These are phyloP conservation scores for Fusarium musae DNA, from an alignment of 2,329 filamentous ascomycete genomes.

Conservation along the genomic window DNA sequence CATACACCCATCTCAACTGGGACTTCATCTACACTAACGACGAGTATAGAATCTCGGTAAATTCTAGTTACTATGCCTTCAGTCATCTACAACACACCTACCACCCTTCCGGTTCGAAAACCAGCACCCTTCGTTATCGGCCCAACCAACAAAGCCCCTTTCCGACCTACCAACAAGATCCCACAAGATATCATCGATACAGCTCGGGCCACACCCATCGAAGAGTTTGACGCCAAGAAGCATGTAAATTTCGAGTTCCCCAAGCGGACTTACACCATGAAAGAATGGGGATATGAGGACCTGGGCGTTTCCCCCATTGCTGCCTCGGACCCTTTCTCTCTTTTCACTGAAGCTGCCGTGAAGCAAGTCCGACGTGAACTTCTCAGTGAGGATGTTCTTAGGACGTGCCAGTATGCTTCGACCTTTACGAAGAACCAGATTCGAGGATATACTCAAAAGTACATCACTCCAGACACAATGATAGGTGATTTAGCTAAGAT, in stretches of 20 bases:
- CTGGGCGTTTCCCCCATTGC: conserved; percentile 70
- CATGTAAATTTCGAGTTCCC: conserved; percentile 66
- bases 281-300: conserved; percentile 67
- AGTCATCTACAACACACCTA: background rate
- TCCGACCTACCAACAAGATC: conserved; percentile 38
- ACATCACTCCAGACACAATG: conserved; percentile 46
- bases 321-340: conserved; percentile 71
- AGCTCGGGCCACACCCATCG: conserved; percentile 2
- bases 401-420: conserved; percentile 65
- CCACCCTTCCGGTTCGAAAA: conserved; percentile 11
- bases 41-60: background rate
- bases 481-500: background rate
- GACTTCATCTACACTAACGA: background rate
- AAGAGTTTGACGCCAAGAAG: conserved; percentile 61
- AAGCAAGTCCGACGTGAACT: conserved; percentile 71
- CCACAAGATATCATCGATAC: conserved; percentile 16
- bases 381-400: conserved; percentile 65
- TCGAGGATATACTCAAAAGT: conserved; percentile 59
- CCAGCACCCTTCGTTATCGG: conserved; percentile 44
- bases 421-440: conserved; percentile 64
- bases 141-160: conserved; percentile 45
- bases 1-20: background rate
- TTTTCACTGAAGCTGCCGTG: conserved; percentile 71
- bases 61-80: conserved; percentile 2
- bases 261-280: conserved; percentile 67